Percentiles rank a stretch among this genome's conserved stretches.
phyloP scores from a whole-genome alignment of 2,329 filamentous ascomycete genomes.

The Teratosphaeria epicoccoides region DNA sequence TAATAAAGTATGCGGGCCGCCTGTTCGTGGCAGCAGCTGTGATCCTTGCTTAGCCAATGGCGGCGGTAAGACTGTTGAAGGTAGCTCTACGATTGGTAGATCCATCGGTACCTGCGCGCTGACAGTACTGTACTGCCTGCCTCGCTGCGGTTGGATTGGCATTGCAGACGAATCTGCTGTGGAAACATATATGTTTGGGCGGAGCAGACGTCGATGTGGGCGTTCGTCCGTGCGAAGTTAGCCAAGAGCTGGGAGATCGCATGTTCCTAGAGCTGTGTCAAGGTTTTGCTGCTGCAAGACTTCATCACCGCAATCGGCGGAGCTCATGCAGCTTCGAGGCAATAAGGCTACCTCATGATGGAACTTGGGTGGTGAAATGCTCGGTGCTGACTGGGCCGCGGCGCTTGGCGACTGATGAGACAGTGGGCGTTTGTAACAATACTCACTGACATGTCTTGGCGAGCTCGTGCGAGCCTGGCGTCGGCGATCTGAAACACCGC shows the following conservation, averaged over 20 bases:
- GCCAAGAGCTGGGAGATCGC: neutral
- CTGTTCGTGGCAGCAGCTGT: conserved; percentile 4
- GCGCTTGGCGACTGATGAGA: neutral
- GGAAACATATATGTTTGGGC: neutral
- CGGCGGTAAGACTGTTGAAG: neutral
- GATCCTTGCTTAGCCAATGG: conserved; percentile 1
- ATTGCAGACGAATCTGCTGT: neutral
- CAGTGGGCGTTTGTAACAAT: neutral
- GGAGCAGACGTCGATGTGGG: neutral
- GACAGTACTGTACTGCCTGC: neutral
- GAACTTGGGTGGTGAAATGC: neutral
- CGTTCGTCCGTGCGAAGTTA: neutral
- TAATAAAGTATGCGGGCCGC: conserved; percentile 1
- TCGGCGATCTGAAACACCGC: neutral
- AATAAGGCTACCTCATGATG: neutral
- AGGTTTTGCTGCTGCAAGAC: neutral
- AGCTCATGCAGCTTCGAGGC: neutral
- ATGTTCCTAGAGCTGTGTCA: neutral
- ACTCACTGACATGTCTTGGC: neutral
- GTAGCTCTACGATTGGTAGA: conserved; percentile 1
- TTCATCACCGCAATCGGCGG: neutral
- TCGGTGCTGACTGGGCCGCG: neutral
- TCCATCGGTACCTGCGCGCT: conserved; percentile 1
- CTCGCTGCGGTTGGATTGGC: neutral
- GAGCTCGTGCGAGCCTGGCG: neutral